Evolutionary conservation across 2,329 filamentous ascomycete genomes (phyloP), one percentile per base, ranked within the genome.

Genomic region (Fusarium globosum): DNA sequence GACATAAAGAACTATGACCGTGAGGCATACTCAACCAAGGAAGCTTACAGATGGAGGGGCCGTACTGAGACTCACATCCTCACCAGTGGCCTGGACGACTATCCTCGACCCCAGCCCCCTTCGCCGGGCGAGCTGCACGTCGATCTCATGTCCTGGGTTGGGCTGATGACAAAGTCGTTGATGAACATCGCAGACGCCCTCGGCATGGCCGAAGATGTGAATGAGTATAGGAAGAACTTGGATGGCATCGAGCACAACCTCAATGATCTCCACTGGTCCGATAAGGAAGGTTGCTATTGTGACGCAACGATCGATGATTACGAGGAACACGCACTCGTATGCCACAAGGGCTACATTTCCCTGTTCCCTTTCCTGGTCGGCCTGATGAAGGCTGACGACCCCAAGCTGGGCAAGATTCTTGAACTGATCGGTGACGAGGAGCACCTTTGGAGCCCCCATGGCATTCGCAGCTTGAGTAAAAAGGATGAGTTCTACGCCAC

Each of bases 51-150:
- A 76, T 99, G 96, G 96, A 92, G 95, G 62, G 96, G 96, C 70
- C 93, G 96, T 65, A 96, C 94, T 13, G 90, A 93, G 39, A 89
- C 91, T 53, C 96, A 98, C 81, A 93, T 97, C 70, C 87, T 99
- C 55, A 97, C 96, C 10, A 97, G 95, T 59, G 96, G 96, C 6
- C 89, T 99, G 4, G 96, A 99, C 79, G 96, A 99, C 84, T 99
- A 98, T 80, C 96, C 96, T 56, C 94, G 96, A 55, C 89, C 96
- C 14, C 94, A 97, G 82, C 95, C 96, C 20, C 96, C 96, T 33
- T 95, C 98, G 81, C 96, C 96, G 0, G 96, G 94, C 78, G 96
- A 99, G 89, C 88, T 99, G 56, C 96, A 99, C 81, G 92, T 97
- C 36, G 96, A 99, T 82, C 87, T 98, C 61, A 93, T 99, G 81